Evolutionary conservation across 148 eudicot species (phyloP).

Genomic region (Vaccinium darrowii): DNA sequence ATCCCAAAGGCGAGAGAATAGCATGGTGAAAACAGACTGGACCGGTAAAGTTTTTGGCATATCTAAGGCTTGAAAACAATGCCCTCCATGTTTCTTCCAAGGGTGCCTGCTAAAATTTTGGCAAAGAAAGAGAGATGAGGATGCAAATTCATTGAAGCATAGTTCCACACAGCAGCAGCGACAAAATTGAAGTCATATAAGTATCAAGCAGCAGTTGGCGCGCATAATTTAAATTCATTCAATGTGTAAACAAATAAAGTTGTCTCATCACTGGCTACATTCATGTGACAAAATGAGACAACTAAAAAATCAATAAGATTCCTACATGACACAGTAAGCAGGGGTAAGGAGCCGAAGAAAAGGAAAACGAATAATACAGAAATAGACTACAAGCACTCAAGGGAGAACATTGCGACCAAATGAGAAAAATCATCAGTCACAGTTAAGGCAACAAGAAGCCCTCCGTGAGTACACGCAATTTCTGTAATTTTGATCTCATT

Average conservation of each 20-base stretch:
- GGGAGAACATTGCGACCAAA: background rate
- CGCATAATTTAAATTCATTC: background rate
- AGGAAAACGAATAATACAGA: background rate
- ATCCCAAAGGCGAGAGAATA: constrained; percentile 76
- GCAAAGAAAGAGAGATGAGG: constrained; percentile 9
- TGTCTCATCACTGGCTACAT: background rate
- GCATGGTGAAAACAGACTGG: constrained; percentile 93
- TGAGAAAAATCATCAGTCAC: background rate
- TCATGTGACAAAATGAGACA: background rate
- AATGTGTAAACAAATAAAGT: background rate
- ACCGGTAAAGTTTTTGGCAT: constrained; percentile 77
- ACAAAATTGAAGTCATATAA: background rate
- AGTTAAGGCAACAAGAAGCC: background rate
- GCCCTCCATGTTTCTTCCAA: constrained; percentile 96
- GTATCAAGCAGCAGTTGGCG: background rate
- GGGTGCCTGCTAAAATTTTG: constrained; percentile 51
- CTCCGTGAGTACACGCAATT: background rate
- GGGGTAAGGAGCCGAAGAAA: background rate
- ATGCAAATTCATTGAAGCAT: background rate
- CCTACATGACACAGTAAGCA: background rate
- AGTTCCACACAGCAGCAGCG: background rate
- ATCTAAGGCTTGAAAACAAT: constrained; percentile 70
- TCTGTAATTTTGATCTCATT: background rate
- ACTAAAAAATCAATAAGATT: background rate
- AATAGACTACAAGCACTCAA: background rate